Evolutionary conservation across 495 filamentous ascomycete species (phyloP).

Genomic region (Chaetomidium leptoderma): DNA sequence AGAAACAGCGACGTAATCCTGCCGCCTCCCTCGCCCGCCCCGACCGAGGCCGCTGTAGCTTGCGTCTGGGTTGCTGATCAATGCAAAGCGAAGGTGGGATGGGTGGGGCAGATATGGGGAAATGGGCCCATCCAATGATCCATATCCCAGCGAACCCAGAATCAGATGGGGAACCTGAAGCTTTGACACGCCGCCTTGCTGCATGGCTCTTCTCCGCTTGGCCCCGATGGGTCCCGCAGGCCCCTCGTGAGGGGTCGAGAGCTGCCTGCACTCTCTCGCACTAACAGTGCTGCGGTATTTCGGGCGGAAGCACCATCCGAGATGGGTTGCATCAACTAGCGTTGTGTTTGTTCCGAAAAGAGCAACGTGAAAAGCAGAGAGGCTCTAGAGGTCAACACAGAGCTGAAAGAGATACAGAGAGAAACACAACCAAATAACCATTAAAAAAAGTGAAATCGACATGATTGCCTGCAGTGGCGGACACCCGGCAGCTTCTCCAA

Average conservation of each 20-base stretch:
- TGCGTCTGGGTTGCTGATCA: constrained; percentile 18
- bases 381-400: too few species aligned
- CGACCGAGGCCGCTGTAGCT: background rate
- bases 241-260: constrained; percentile 21
- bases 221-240: constrained; percentile 1
- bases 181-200: background rate
- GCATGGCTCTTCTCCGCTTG: constrained; percentile 13
- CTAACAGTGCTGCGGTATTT: constrained; percentile 24
- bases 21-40: constrained; percentile 17
- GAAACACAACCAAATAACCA: too few species aligned
- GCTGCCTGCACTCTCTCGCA: constrained; percentile 15
- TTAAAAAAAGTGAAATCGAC: too few species aligned
- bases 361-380: too few species aligned
- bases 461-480: too few species aligned
- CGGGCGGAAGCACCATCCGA: constrained; percentile 6
- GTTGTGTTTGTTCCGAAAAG: too few species aligned
- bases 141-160: too few species aligned
- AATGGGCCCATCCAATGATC: background rate
- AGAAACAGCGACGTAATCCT: constrained; percentile 30
- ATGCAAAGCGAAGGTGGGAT: constrained; percentile 5
- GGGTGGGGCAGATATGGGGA: constrained; percentile 5
- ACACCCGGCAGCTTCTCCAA: background rate
- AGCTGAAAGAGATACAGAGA: too few species aligned
- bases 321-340: too few species aligned
- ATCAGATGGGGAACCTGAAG: constrained; percentile 4